phyloP scores from a whole-genome alignment of 2,329 filamentous ascomycete species.

The Apiospora malaysiana region DNA sequence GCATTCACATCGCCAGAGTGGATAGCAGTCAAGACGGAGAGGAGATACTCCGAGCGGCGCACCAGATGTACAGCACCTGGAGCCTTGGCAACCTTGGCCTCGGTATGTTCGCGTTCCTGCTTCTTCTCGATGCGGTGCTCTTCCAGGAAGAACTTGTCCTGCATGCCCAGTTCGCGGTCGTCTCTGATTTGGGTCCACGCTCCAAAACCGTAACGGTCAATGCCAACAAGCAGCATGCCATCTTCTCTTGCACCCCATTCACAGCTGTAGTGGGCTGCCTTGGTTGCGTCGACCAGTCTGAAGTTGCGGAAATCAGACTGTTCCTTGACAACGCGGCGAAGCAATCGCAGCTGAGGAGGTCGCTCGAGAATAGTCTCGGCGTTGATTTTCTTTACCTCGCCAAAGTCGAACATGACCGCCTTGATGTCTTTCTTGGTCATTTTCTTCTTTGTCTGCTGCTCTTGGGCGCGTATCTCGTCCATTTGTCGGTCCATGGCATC shows the following conservation, averaged over 20 bases:
- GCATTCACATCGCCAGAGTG: constrained; percentile 78
- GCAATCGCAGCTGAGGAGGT: constrained; percentile 83
- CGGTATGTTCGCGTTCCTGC: constrained; percentile 81
- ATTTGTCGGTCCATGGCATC: constrained; percentile 70
- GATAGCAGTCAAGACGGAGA: constrained; percentile 90
- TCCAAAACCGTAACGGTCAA: constrained; percentile 91
- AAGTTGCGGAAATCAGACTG: constrained; percentile 77
- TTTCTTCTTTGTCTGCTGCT: constrained; percentile 80
- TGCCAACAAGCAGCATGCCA: constrained; percentile 94
- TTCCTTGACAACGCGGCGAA: constrained; percentile 75
- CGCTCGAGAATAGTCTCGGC: constrained; percentile 94
- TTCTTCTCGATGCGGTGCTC: constrained; percentile 99
- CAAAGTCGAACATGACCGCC: constrained; percentile 93
- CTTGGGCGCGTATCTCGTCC: constrained; percentile 76
- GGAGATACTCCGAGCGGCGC: constrained; percentile 89
- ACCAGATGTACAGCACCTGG: constrained; percentile 98
- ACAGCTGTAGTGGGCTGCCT: constrained; percentile 89
- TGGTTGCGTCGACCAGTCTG: constrained; percentile 88
- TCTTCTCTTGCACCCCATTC: constrained; percentile 93
- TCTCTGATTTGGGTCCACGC: constrained; percentile 95
- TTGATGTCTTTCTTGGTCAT: constrained; percentile 98
- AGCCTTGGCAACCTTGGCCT: constrained; percentile 84
- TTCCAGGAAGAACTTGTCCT: constrained; percentile 93
- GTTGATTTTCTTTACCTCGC: constrained; percentile 92
- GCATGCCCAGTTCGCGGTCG: constrained; percentile 82